phyloP scores from a whole-genome alignment of 2,329 filamentous ascomycete genomes.

The Rosellinia necatrix region DNA sequence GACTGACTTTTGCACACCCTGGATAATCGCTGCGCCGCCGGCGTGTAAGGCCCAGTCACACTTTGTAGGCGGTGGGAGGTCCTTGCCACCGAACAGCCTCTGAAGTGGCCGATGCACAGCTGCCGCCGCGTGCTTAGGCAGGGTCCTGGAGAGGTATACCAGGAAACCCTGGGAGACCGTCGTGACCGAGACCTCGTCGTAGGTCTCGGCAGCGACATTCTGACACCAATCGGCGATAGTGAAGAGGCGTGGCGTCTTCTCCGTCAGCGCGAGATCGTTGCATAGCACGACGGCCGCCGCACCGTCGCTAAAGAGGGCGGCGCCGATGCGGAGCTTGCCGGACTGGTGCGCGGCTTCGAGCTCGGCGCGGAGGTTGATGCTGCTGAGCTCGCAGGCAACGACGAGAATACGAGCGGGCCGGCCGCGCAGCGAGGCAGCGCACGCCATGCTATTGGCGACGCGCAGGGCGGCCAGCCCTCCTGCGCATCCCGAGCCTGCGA shows the following conservation, averaged over 20 bases:
- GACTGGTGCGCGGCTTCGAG: slow-evolving; percentile 26
- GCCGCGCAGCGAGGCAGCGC: slow-evolving; percentile 24
- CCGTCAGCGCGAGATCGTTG: slow-evolving; percentile 29
- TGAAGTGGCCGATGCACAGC: slow-evolving; percentile 25
- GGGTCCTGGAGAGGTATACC: slow-evolving; percentile 14
- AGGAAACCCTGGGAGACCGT: slow-evolving; percentile 17
- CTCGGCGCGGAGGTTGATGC: slow-evolving; percentile 30
- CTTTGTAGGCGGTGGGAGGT: not conserved
- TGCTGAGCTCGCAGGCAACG: slow-evolving; percentile 36
- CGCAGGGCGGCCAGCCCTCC: slow-evolving; percentile 42
- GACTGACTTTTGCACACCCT: slow-evolving; percentile 23
- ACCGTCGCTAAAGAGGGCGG: slow-evolving; percentile 33
- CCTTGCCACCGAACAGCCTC: slow-evolving; percentile 18
- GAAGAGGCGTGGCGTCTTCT: slow-evolving; percentile 21
- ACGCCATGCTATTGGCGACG: slow-evolving; percentile 30
- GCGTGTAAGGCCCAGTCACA: slow-evolving; percentile 29
- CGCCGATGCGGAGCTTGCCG: slow-evolving; percentile 31
- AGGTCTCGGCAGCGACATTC: slow-evolving; percentile 17
- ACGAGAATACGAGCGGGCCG: slow-evolving; percentile 32
- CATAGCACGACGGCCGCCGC: slow-evolving; percentile 33
- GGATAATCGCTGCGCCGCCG: slow-evolving; percentile 26
- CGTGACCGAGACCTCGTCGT: slow-evolving; percentile 22
- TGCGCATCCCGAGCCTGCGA: slow-evolving; percentile 46
- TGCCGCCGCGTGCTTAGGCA: slow-evolving; percentile 21
- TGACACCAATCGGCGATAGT: slow-evolving; percentile 27